Base-by-base conservation (phyloP, 495 filamentous ascomycete species). In the Acidiella bohemica region DNA sequence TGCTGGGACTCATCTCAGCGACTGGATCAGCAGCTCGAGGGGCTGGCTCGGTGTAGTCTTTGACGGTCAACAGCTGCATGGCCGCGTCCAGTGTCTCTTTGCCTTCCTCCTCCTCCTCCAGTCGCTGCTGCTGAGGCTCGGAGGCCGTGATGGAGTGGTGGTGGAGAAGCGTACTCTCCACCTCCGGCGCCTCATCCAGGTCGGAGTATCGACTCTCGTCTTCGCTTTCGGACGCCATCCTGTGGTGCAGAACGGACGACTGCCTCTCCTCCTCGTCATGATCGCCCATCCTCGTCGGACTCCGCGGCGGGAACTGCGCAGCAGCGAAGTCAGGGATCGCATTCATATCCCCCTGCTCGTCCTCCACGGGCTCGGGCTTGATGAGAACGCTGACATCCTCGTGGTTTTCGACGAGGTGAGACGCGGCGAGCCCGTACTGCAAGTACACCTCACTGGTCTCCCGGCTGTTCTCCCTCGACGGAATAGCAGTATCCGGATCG, bases 401-500 rank as follows among this genome's bases (percentile, higher is more conserved):
- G 3, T 32, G 3, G 13, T 12, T 22, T 16, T 12, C 13, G 36
- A 33, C 12, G n/a, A n/a, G n/a, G n/a, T n/a, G n/a, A n/a, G n/a
- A n/a, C n/a, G n/a, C n/a, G n/a, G n/a, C n/a, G n/a, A n/a, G n/a
- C n/a, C n/a, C n/a, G 13, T 20, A 33, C 5, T 12, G 9, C 11
- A 40, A 16, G 27, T 51, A 39, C 2, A 3, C 26, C 21, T 27
- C 25, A 27, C 47, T 51, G 9, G 43, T 51, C 37, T 51, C 47
- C 18, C 47, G 17, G 19, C 42, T 46, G 39, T 46, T 42, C 54
- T 81, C 76, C 19, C 75, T 57, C 36, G 81, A 86, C 17, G 82
- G 84, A 52, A 95, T 80, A 0, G 86, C 80, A 37, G 83, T 68
- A 57, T 93, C 86, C 0, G 84, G 87, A 57, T 93, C 86, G 40